Percentiles rank a stretch among this genome's conserved stretches.
phyloP scores from a whole-genome alignment of 345 rosid species.

The Erucastrum elatum region DNA sequence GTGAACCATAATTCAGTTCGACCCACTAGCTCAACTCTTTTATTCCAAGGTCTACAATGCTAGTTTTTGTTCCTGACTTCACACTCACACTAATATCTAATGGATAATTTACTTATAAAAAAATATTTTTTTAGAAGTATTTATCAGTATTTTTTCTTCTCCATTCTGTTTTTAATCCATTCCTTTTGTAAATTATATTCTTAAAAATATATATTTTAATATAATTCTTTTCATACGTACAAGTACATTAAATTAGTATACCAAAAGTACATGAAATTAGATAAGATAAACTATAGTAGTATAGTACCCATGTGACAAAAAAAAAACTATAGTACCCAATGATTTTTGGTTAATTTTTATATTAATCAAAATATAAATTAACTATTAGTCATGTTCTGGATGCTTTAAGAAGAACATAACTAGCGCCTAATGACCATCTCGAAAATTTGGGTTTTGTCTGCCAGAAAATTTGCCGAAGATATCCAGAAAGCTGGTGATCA shows the following conservation, averaged over 20 bases:
- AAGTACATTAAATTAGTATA: background rate
- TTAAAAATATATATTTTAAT: too few species aligned
- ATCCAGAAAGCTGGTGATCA: too few species aligned
- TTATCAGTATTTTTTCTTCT: background rate
- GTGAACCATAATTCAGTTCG: constrained; percentile 18
- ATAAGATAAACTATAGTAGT: background rate
- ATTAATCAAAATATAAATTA: too few species aligned
- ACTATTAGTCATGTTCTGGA: too few species aligned
- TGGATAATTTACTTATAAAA: background rate
- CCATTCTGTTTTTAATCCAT: background rate
- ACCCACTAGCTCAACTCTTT: background rate
- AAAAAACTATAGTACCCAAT: too few species aligned
- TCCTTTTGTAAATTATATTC: too few species aligned
- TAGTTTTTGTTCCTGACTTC: background rate
- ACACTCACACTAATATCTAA: background rate
- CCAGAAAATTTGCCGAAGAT: too few species aligned
- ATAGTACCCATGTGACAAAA: too few species aligned
- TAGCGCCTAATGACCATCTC: too few species aligned
- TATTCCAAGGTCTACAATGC: background rate
- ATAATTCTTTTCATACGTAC: background rate
- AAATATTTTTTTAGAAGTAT: background rate
- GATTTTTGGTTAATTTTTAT: too few species aligned
- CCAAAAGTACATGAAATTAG: background rate
- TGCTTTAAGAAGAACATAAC: too few species aligned
- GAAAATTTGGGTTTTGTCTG: too few species aligned